Evolutionary conservation across 2,329 filamentous ascomycete genomes (phyloP).

Genomic region (Neofusicoccum kwambonambiense): DNA sequence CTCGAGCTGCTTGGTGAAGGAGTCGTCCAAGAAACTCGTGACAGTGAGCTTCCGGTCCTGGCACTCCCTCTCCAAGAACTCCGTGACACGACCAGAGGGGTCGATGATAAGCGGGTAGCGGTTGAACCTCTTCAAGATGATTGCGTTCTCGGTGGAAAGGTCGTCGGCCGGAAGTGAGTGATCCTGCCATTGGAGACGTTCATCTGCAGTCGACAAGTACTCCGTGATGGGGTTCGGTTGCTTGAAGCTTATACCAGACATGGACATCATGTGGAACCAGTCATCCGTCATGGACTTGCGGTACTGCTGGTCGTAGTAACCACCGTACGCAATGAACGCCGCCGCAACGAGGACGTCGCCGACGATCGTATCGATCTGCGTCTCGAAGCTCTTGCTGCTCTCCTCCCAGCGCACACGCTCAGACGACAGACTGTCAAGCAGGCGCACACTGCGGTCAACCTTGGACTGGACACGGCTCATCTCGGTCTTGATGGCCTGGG

Average conservation of each 20-base stretch:
- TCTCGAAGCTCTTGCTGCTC: conserved; percentile 96
- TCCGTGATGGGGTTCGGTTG: conserved; percentile 91
- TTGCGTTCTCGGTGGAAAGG: conserved; percentile 97
- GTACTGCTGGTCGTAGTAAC: conserved; percentile 97
- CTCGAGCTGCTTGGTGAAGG: conserved; percentile 96
- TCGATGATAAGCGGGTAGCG: conserved; percentile 98
- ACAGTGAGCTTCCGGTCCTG: conserved; percentile 91
- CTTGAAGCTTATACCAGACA: conserved; percentile 94
- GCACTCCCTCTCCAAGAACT: conserved; percentile 93
- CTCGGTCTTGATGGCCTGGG: conserved; percentile 93
- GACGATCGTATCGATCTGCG: conserved; percentile 93
- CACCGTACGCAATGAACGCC: conserved; percentile 93
- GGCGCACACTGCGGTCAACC: conserved; percentile 90
- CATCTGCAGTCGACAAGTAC: conserved; percentile 93
- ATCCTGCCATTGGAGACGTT: conserved; percentile 91
- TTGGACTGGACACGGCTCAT: conserved; percentile 97
- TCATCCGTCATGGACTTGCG: conserved; percentile 97
- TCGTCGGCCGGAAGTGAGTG: conserved; percentile 93
- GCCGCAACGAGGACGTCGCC: conserved; percentile 96
- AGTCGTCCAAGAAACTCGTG: conserved; percentile 96
- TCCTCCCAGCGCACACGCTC: conserved; percentile 94
- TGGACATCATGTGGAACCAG: conserved; percentile 88
- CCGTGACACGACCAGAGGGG: conserved; percentile 88
- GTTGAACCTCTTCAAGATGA: conserved; percentile 96
- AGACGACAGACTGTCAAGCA: conserved; percentile 92